Base-by-base conservation (phyloP, 139 green algal genomes). In the Chlamydomonas incerta region DNA sequence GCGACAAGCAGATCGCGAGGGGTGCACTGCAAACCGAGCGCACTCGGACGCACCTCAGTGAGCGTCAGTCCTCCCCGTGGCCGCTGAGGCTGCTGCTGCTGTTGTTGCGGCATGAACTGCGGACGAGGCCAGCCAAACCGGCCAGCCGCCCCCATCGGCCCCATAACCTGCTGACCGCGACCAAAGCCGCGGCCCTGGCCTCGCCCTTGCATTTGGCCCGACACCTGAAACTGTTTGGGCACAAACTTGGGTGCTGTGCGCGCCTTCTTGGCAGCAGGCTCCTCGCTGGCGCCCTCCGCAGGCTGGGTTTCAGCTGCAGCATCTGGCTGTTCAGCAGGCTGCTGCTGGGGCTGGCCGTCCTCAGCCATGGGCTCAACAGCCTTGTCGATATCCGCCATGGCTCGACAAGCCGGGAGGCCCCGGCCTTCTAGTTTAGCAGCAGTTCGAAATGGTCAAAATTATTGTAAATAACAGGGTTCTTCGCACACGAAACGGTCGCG, bases 201-300 rank as follows among this genome's bases (percentile, higher is more conserved):
- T 11, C 21, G 21, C 46, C n/a, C 71, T 15, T 76, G 41, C 71
- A 35, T 62, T 37, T 62, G 71, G 34, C 57, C 35, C 35, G 57
- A 35, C 50, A 75, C 63, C 31, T 85, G 79, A 1, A 85, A 47
- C 47, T 75, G 31, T 23, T 68, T 75, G 2, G 79, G 79, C 6
- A 66, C 79, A 75, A 85, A 85, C 47, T 85, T 85, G 18, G 79
- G 79, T 28, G 77, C 77, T 15, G 63, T 33, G 41, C 41, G 41
- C 41, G 41, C 41, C 41, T 50, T 50, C 50, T 85, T 85, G 14
- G 79, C 79, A 5, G 79, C 47, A 37, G 79, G 79, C 66, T 75
- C 79, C 47, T 75, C 66, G 6, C 46, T 50, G 47, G 29, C 77
- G 20, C 8, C 55, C 55, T 60, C 55, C 41, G 41, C 41, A 50